Base-by-base conservation (phyloP, 1,284 basidiomycete species). In the Fomitopsis pinicola region DNA sequence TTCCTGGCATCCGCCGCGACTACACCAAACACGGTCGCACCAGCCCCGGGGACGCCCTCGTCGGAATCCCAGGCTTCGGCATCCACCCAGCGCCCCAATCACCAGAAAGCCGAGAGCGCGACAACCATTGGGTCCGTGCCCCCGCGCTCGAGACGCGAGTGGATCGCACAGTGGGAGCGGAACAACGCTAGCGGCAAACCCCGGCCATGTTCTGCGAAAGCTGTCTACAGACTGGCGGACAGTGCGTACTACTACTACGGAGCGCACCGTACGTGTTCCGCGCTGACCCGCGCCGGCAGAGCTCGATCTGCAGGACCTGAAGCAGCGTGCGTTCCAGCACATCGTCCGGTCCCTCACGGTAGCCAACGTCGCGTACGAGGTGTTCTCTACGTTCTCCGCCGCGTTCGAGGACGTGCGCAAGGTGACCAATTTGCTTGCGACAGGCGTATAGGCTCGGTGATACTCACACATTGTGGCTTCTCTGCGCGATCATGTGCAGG, bases 191-290 rank as follows among this genome's bases (percentile, higher is more conserved):
- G 26, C 42, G 82, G 82, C 15, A 79, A 83, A 44, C 90, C 91
- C 0, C 77, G 81, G n/a, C 93, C 93, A 0, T 92, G 92, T 68
- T 92, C 89, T 26, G 92, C 94, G 10, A 95, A 95, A 75, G 89
- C 93, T 2, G 86, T 89, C n/a, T 95, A 94, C 72, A 80, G 91
- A 45, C 80, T 95, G n/a, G 92, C 92, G 2, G 92, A 94, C 68
- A 84, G 89, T 92, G 65, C 69, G 86, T 78, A 40, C 14, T 15
- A 36, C 35, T 36, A 40, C 38, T 10, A 33, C 12, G 26, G 48
- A 15, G 19, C 7, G 42, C 42, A 8, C 7, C 28, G 45, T 30
- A 3, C 48, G 6, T 50, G 28, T 30, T 50, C 48, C 28, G 48
- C 28, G 48, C 35, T 58, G 44, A 46, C 26, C 35, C 10, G 14